A percentile compares a stretch with the other conserved stretches of the same genome.
These are phyloP conservation scores for Acmispon strigosus DNA, from an alignment of 306 rosid genomes.

Conservation along the genomic window DNA sequence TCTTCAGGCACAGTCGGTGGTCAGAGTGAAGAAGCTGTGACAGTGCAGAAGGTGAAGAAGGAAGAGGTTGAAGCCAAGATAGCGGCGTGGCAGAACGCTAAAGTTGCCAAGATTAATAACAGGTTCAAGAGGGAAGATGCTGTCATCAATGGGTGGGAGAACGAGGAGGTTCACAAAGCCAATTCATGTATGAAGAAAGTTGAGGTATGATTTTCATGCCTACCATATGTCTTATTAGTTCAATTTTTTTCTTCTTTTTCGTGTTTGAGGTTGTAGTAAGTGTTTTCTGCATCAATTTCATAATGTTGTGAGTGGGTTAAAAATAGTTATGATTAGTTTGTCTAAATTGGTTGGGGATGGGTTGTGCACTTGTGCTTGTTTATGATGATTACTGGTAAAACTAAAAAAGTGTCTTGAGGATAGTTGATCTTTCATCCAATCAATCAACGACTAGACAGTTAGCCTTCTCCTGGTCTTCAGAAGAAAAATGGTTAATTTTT, in stretches of 20 bases:
- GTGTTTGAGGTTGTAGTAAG: too few relatives aligned
- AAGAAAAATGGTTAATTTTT: not conserved
- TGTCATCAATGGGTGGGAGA: constrained; percentile 68
- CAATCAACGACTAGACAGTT: not conserved
- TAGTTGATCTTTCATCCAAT: not conserved
- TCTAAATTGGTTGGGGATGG: not conserved
- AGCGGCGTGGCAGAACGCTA: constrained; percentile 80
- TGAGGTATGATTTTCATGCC: constrained; percentile 45
- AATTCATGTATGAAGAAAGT: constrained; percentile 77
- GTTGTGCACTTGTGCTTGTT: constrained; percentile 11
- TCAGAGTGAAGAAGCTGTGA: constrained; percentile 22
- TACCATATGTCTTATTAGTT: not conserved
- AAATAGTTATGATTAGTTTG: not conserved
- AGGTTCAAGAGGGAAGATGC: constrained; percentile 89
- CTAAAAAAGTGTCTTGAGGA: not conserved
- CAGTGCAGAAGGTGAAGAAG: constrained; percentile 66
- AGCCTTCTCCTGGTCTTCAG: not conserved
- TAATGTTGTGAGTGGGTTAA: not conserved
- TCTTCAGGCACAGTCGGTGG: not conserved
- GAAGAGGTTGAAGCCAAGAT: constrained; percentile 76
- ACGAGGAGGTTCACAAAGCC: constrained; percentile 70
- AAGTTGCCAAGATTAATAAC: constrained; percentile 70
- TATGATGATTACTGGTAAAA: constrained; percentile 8
- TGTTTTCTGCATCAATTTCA: too few relatives aligned
- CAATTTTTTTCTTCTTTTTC: not conserved